Percentiles rank a stretch among this genome's conserved stretches.
Evolutionary conservation across 1,139 yeast species (phyloP).

Genomic region (Suhomyces bokatorum): DNA sequence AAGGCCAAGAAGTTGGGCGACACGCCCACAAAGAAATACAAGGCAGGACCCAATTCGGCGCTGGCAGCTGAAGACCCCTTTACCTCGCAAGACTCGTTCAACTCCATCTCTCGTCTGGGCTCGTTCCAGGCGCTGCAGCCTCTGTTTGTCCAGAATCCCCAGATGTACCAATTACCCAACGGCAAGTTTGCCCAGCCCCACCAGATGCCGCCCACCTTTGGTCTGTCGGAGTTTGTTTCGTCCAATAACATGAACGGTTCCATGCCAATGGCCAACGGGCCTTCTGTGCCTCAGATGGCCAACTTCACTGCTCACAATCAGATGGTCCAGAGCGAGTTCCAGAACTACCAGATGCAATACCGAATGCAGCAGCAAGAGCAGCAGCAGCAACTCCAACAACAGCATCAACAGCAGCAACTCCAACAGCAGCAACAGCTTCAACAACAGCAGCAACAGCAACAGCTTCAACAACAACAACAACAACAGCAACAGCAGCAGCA

Average conservation of each 20-base stretch:
- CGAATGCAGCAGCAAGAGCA: constrained; percentile 22
- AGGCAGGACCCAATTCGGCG: constrained; percentile 13
- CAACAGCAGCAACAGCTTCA: constrained; percentile 15
- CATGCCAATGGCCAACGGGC: constrained; percentile 8
- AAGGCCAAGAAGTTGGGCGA: constrained; percentile 38
- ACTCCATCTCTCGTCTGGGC: constrained; percentile 17
- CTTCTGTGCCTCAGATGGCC: constrained; percentile 12
- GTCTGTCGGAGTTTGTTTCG: constrained; percentile 30
- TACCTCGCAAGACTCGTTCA: constrained; percentile 21
- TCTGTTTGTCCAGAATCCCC: constrained; percentile 14
- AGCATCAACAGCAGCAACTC: constrained; percentile 20
- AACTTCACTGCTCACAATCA: constrained; percentile 20
- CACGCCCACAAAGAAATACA: constrained; percentile 40
- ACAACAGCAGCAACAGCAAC: constrained; percentile 19
- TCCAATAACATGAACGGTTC: constrained; percentile 14
- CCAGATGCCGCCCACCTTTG: constrained; percentile 27
- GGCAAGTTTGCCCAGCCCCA: constrained; percentile 14
- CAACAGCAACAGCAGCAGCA: constrained; percentile 14
- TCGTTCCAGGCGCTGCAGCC: constrained; percentile 18
- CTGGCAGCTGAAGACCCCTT: constrained; percentile 15
- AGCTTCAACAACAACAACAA: constrained; percentile 16
- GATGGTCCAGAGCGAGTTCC: constrained; percentile 28
- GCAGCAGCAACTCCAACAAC: constrained; percentile 20
- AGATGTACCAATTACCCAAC: constrained; percentile 10
- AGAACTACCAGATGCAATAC: constrained; percentile 31